These are phyloP conservation scores for Sporobolomyces pararoseus DNA, from an alignment of 768 basidiomycete genomes.

Conservation along the genomic window DNA sequence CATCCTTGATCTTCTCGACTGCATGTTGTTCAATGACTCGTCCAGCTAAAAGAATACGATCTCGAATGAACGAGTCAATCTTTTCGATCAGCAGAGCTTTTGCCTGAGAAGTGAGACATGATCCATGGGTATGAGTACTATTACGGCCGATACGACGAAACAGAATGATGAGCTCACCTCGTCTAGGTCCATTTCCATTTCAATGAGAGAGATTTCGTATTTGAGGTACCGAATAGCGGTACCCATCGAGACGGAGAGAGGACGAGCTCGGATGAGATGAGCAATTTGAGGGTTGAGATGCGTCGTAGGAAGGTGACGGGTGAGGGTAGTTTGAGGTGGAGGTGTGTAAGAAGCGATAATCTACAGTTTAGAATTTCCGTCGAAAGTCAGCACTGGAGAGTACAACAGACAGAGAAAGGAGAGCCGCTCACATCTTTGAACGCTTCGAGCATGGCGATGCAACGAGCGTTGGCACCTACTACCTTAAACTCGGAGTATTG, in stretches of 20 bases:
- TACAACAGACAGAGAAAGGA: background rate
- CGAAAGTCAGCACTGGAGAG: slow-evolving; percentile 46
- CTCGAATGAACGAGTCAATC: slow-evolving; percentile 89
- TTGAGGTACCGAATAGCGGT: slow-evolving; percentile 92
- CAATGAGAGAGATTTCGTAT: slow-evolving; percentile 84
- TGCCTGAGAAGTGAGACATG: slow-evolving; percentile 59
- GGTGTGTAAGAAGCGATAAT: slow-evolving; percentile 87
- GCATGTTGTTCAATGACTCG: slow-evolving; percentile 87
- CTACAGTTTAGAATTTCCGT: slow-evolving; percentile 53
- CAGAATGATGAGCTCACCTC: slow-evolving; percentile 70
- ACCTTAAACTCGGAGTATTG: slow-evolving; percentile 90
- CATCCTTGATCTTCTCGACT: slow-evolving; percentile 87
- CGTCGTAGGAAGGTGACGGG: slow-evolving; percentile 77
- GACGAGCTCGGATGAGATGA: slow-evolving; percentile 77
- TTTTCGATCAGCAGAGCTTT: slow-evolving; percentile 75
- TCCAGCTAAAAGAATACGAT: slow-evolving; percentile 87
- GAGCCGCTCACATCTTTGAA: slow-evolving; percentile 73
- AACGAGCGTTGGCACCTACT: slow-evolving; percentile 89
- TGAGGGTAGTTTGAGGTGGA: slow-evolving; percentile 77
- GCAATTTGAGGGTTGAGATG: slow-evolving; percentile 89
- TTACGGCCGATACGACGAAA: no score
- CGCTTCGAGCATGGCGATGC: slow-evolving; percentile 82
- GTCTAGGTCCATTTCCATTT: slow-evolving; percentile 90
- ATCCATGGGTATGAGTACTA: no score
- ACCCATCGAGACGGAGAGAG: slow-evolving; percentile 90